Evolutionary conservation across 352 stramenopile species (phyloP), one percentile per base, ranked within the genome.

Genomic region (Globisporangium paroecandrum): DNA sequence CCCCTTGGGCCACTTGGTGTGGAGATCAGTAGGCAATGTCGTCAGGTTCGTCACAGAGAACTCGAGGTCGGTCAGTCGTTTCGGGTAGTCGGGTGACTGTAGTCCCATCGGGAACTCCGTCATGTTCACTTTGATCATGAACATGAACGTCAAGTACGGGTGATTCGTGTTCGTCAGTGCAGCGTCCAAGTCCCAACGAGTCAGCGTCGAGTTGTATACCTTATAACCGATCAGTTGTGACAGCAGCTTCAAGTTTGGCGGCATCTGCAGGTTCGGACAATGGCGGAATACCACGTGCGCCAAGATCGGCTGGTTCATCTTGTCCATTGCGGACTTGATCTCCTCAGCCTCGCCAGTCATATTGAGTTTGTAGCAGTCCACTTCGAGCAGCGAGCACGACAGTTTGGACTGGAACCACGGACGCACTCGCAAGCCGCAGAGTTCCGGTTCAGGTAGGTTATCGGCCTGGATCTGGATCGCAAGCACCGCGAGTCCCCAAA

Each of bases 151-250:
- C 12, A 77, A 5, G 4, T 32, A 53, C 0, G 64, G 55, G 24
- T 74, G 67, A 22, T 69, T 12, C 1, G 32, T 38, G 24, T 64
- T 54, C 6, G 54, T 77, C 10, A 77, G 53, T 56, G 64, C 68
- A 1, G 67, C 64, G 41, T 74, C 68, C 10, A 13, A 13, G 0
- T 63, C n/a, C 71, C 71, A 77, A 5, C 49, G 32, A 2, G 59
- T 41, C 18, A 77, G 38, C 29, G 64, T 66, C 46, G 71, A 72
- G 60, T 74, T 77, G 67, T 72, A 71, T 8, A 77, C 62, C 60
- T 77, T 74, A 29, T 74, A 29, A 6, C 22, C 58, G 4, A 41
- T 60, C 8, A 76, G 54, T 7, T 53, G 20, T n/a, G 4, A 29
- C 0, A 77, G 27, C 2, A 9, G 20, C 18, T 62, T 13, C 9